Conservation (phyloP, 2,329 filamentous ascomycete species). For the Hypoxylon sp. region DNA sequence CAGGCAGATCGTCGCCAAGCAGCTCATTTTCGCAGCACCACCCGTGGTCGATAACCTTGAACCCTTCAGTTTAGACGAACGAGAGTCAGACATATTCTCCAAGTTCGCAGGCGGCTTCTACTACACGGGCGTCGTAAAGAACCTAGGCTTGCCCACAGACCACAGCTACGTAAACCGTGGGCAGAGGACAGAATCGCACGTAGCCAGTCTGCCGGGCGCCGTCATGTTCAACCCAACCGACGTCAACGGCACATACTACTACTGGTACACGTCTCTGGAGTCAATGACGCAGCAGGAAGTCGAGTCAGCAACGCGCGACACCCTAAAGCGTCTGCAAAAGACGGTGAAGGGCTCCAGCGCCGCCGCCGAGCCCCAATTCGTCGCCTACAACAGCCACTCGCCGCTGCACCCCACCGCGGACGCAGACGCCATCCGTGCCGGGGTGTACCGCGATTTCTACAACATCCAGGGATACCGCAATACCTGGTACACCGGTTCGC, state of each 20-base stretch:
- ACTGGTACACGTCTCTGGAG: slow-evolving; percentile 28
- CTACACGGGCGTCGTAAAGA: slow-evolving; percentile 27
- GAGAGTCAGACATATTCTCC: slow-evolving; percentile 21
- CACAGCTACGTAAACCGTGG: slow-evolving; percentile 28
- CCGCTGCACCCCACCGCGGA: slow-evolving; percentile 24
- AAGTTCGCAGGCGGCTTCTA: slow-evolving; percentile 26
- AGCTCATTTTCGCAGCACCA: slow-evolving; percentile 23
- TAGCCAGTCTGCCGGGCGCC: slow-evolving; percentile 18
- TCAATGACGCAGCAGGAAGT: slow-evolving; percentile 22
- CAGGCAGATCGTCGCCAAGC: slow-evolving; percentile 25
- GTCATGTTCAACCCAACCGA: slow-evolving; percentile 31
- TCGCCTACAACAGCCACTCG: slow-evolving; percentile 24
- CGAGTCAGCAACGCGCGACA: slow-evolving; percentile 19
- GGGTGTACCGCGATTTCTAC: slow-evolving; percentile 27
- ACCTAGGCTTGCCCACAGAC: slow-evolving; percentile 19
- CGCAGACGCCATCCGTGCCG: slow-evolving; percentile 23
- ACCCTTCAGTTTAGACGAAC: slow-evolving; percentile 14
- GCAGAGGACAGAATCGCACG: slow-evolving; percentile 15
- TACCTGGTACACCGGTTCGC: slow-evolving; percentile 34
- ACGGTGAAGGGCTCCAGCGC: slow-evolving; percentile 12
- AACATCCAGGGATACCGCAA: slow-evolving; percentile 28
- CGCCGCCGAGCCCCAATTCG: slow-evolving; percentile 19
- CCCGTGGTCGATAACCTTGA: slow-evolving; percentile 19
- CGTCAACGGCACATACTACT: slow-evolving; percentile 29
- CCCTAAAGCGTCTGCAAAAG: slow-evolving; percentile 24